A percentile compares a stretch with the other conserved stretches of the same genome.
Evolutionary conservation across 805 yeast species (phyloP).

Genomic region (Schwanniomyces vanrijiae): DNA sequence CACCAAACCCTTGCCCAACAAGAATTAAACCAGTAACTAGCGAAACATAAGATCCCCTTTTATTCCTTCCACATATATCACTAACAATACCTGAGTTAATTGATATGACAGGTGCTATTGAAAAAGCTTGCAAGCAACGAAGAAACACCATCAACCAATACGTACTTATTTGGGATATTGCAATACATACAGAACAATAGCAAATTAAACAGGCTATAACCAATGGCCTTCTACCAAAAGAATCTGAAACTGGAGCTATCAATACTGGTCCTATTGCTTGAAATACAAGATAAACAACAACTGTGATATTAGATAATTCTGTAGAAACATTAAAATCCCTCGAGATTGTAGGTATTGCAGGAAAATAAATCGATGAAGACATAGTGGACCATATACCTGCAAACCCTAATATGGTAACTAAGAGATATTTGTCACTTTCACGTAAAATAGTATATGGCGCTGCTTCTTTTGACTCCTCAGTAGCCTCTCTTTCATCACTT

Average conservation of each 20-base stretch:
- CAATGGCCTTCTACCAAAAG: constrained; percentile 68
- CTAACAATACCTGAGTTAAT: constrained; percentile 66
- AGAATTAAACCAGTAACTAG: constrained; percentile 59
- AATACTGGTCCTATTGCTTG: constrained; percentile 76
- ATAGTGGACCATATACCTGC: constrained; percentile 64
- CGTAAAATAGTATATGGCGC: constrained; percentile 47
- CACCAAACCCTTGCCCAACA: constrained; percentile 75
- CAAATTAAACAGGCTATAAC: constrained; percentile 50
- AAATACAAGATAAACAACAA: constrained; percentile 68
- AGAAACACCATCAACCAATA: constrained; percentile 61
- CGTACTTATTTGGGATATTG: constrained; percentile 53
- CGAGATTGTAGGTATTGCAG: constrained; percentile 61
- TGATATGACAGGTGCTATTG: constrained; percentile 71
- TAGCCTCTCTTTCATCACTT: neutral
- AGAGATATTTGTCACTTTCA: constrained; percentile 34
- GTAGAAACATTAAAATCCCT: constrained; percentile 52
- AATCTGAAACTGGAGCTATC: constrained; percentile 65
- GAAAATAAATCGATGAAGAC: constrained; percentile 75
- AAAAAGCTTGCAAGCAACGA: constrained; percentile 68
- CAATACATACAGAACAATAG: constrained; percentile 60
- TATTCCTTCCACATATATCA: constrained; percentile 61
- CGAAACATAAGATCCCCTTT: constrained; percentile 69
- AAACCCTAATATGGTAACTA: constrained; percentile 41
- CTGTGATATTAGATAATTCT: constrained; percentile 62
- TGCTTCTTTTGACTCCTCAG: neutral